Evolutionary conservation across 306 rosid species (phyloP), one percentile per base, ranked within the genome.

Genomic region (Corylus americana): DNA sequence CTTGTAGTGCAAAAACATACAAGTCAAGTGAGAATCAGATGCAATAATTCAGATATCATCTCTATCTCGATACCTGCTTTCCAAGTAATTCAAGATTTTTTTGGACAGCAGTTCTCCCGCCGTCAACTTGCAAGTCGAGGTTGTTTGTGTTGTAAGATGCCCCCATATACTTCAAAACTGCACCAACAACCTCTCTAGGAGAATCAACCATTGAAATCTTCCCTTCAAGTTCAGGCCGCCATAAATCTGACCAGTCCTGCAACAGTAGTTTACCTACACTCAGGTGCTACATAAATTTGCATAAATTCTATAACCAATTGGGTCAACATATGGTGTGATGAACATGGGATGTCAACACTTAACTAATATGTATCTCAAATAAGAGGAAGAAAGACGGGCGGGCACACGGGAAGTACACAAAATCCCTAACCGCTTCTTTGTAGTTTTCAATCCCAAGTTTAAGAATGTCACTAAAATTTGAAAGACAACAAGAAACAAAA

Each of bases 231-330:
- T 92, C 97, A 71, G 97, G 97, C 62, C 95, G 90, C 98, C 98
- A 94, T 79, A 94, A 83, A 89, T 94, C 97, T 70, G 87, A 86
- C 98, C 98, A 94, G 74, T 94, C 98, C 98, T 94, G 89, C 81
- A 84, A 76, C 62, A 64, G 74, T 59, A 79, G 80, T 80, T 83
- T 54, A 74, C 12, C 78, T 45, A 69, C 44, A 55, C 73, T 71
- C 61, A 83, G 70, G 83, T 25, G 69, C 57, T 55, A 73, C 17
- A 78, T n/a, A 73, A 22, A 48, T 25, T 27, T 12, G 18, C 0
- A 18, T 31, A 64, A 64, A 64, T 16, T 37, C 45, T 37, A 39
- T 18, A n/a, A 66, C 12, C 25, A 37, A 1, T 66, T 66, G 71
- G 71, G 35, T 37, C 48, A 66, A 66, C 71, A 66, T 27, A 62